These are phyloP conservation scores for Colletotrichum nymphaeae DNA, from an alignment of 2,329 filamentous ascomycete genomes.

Conservation along the genomic window DNA sequence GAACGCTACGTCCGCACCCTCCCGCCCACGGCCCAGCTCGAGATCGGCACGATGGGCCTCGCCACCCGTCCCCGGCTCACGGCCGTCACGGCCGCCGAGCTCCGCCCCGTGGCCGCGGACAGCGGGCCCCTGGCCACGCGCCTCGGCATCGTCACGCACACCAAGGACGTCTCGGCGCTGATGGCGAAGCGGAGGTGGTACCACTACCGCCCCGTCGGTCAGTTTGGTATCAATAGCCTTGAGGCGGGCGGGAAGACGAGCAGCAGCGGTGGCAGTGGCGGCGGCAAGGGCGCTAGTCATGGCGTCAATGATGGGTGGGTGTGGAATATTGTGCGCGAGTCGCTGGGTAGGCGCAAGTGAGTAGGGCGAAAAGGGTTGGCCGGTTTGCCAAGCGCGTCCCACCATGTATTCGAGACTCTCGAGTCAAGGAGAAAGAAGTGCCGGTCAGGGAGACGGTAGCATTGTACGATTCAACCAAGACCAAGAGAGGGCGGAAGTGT, in stretches of 20 bases:
- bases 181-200: constrained; percentile 52
- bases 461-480: background rate
- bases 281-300: constrained; percentile 39
- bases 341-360: constrained; percentile 41
- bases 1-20: constrained; percentile 61
- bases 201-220: constrained; percentile 51
- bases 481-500: background rate
- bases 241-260: constrained; percentile 30
- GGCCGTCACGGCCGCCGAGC: constrained; percentile 51
- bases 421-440: background rate
- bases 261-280: constrained; percentile 25
- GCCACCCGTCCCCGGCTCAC: constrained; percentile 66
- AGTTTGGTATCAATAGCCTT: constrained; percentile 49
- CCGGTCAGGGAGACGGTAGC: background rate
- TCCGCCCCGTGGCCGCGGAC: constrained; percentile 41
- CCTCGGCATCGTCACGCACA: constrained; percentile 54
- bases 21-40: constrained; percentile 58
- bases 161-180: constrained; percentile 49
- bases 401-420: background rate
- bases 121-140: constrained; percentile 38
- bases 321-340: constrained; percentile 52
- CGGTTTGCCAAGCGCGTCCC: constrained; percentile 18
- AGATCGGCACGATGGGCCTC: constrained; percentile 66
- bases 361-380: background rate
- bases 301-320: constrained; percentile 52